phyloP scores from a whole-genome alignment of 176 grass and related monocot species.

The Oryza meyeriana region DNA sequence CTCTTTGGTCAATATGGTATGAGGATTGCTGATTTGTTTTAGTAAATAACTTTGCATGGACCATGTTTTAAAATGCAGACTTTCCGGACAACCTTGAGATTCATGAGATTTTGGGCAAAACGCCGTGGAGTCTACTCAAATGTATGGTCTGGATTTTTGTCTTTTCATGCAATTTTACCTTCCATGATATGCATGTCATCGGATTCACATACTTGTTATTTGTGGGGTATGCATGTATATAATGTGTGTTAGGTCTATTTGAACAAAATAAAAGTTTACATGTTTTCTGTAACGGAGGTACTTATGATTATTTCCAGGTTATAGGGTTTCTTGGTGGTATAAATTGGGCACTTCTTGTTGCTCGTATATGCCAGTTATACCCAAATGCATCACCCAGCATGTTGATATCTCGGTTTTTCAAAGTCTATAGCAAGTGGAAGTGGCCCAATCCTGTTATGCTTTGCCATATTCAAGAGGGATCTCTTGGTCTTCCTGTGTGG shows the following conservation, averaged over 20 bases:
- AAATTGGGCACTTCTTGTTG: slow-evolving; percentile 96
- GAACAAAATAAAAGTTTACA: neutral
- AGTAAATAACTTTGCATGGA: neutral
- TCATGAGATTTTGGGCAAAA: slow-evolving; percentile 92
- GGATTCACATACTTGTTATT: neutral
- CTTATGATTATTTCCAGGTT: slow-evolving; percentile 52
- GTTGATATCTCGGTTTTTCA: slow-evolving; percentile 92
- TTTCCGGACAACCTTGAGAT: slow-evolving; percentile 86
- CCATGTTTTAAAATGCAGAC: slow-evolving; percentile 54
- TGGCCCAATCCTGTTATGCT: slow-evolving; percentile 99
- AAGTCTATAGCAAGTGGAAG: slow-evolving; percentile 82
- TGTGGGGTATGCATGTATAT: neutral
- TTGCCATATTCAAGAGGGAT: slow-evolving; percentile 77
- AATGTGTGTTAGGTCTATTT: neutral
- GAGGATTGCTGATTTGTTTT: neutral
- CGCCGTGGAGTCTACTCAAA: slow-evolving; percentile 87
- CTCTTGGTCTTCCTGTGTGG: slow-evolving; percentile 81
- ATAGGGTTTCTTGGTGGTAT: slow-evolving; percentile 96
- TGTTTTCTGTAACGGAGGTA: slow-evolving; percentile 16
- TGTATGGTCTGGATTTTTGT: slow-evolving; percentile 39
- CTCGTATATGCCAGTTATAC: slow-evolving; percentile 92
- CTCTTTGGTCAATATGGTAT: neutral
- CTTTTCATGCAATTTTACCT: neutral
- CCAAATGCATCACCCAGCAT: slow-evolving; percentile 87
- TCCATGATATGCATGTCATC: neutral